Conservation (phyloP, 306 rosid genomes). For the Cercis canadensis region DNA sequence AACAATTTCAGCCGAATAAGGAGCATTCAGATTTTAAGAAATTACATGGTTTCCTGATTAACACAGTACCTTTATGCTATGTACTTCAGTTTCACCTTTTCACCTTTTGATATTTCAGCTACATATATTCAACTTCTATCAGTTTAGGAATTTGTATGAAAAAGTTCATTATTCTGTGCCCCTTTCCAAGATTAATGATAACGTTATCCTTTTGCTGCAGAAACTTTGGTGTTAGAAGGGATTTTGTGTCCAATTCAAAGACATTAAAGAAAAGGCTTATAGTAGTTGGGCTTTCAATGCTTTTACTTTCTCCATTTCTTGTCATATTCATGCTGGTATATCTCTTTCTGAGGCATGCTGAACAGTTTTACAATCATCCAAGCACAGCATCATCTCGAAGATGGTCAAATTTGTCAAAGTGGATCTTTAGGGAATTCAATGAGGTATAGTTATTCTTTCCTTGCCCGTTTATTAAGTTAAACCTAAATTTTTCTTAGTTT, state of each 20-base stretch:
- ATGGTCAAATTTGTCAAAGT: conserved; percentile 94
- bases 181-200: conserved; percentile 25
- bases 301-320: conserved; percentile 94
- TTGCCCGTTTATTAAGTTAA: background rate
- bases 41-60: background rate
- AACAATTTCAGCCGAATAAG: background rate
- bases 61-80: background rate
- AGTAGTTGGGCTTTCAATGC: conserved; percentile 88
- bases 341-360: conserved; percentile 96
- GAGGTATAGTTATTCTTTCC: conserved; percentile 61
- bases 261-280: conserved; percentile 80
- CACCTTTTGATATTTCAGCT: conserved; percentile 1
- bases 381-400: conserved; percentile 87
- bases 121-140: background rate
- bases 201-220: conserved; percentile 52
- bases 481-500: conserved; percentile 5
- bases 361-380: conserved; percentile 92
- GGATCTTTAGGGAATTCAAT: conserved; percentile 92
- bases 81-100: background rate
- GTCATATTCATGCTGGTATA: conserved; percentile 94
- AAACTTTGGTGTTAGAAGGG: conserved; percentile 74
- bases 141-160: conserved; percentile 15
- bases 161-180: conserved; percentile 14
- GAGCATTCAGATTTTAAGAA: background rate
- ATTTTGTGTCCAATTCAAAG: conserved; percentile 78